These are phyloP conservation scores for Hansfordia pulvinata DNA, from an alignment of 2,329 filamentous ascomycete genomes.

Conservation along the genomic window DNA sequence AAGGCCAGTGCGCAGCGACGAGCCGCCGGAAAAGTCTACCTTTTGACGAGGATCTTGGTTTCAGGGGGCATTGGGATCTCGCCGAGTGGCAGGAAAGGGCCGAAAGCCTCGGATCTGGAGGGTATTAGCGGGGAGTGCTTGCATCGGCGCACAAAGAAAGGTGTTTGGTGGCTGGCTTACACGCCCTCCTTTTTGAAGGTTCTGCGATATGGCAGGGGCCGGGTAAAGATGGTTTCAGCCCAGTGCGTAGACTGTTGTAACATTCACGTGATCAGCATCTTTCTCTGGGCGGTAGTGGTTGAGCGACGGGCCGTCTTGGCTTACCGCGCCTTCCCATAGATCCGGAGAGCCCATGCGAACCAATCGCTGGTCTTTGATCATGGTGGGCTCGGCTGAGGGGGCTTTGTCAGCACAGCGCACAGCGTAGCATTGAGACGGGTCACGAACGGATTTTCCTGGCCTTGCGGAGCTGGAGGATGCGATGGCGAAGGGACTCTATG, in stretches of 20 bases:
- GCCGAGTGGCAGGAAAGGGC: conserved; percentile 21
- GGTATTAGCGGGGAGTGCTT: too few relatives aligned
- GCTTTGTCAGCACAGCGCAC: too few relatives aligned
- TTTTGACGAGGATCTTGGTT: conserved; percentile 38
- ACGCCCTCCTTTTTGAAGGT: conserved; percentile 26
- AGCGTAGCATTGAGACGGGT: too few relatives aligned
- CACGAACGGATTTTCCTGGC: conserved; percentile 37
- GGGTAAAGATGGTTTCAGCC: conserved; percentile 46
- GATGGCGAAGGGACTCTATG: conserved; percentile 32
- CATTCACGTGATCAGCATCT: too few relatives aligned
- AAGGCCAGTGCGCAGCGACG: background rate
- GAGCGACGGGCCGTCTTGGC: too few relatives aligned
- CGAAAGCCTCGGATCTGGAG: conserved; percentile 11
- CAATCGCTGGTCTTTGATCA: too few relatives aligned
- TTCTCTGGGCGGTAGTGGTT: too few relatives aligned
- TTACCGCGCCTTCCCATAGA: too few relatives aligned
- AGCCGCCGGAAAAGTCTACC: conserved; percentile 22
- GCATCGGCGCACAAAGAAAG: too few relatives aligned
- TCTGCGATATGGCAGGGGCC: conserved; percentile 36
- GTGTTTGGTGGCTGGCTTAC: conserved; percentile 16
- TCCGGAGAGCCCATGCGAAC: too few relatives aligned
- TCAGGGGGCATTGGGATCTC: conserved; percentile 29
- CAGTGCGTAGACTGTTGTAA: conserved; percentile 31
- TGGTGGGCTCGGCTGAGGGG: too few relatives aligned
- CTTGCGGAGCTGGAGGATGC: conserved; percentile 36